phyloP scores from a whole-genome alignment of 176 grass and related monocot genomes.

The Cenchrus fungigraminus region DNA sequence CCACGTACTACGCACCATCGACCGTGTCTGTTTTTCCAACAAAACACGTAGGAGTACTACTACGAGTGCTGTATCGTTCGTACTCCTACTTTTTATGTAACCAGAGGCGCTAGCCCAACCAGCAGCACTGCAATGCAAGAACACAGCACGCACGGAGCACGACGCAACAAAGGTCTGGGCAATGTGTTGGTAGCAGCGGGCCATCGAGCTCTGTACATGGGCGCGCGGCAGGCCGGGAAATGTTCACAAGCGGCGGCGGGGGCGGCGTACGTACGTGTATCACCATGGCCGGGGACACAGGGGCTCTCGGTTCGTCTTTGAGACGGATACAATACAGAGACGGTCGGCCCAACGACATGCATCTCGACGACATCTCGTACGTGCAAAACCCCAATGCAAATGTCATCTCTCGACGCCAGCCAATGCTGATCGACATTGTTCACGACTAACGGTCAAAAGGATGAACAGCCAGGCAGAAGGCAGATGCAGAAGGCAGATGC shows the following conservation, averaged over 20 bases:
- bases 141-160: background rate
- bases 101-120: background rate
- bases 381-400: background rate
- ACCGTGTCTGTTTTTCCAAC: too few species aligned
- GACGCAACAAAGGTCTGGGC: constrained; percentile 10
- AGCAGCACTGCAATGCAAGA: background rate
- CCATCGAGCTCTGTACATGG: too few species aligned
- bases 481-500: constrained; percentile 14
- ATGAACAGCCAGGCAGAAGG: background rate
- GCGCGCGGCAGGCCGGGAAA: background rate
- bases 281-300: background rate
- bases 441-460: constrained; percentile 43
- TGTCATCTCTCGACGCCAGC: background rate
- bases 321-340: background rate
- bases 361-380: too few species aligned
- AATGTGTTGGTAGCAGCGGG: constrained; percentile 1
- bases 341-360: background rate
- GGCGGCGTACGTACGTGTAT: too few species aligned
- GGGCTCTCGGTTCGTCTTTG: too few species aligned
- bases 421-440: background rate
- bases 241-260: background rate
- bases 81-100: background rate
- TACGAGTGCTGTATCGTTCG: background rate
- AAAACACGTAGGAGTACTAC: too few species aligned
- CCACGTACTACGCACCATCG: too few species aligned